Percentiles rank a stretch among this genome's conserved stretches.
phyloP scores from a whole-genome alignment of 2,329 filamentous ascomycete genomes.

The Penicillium sp. region DNA sequence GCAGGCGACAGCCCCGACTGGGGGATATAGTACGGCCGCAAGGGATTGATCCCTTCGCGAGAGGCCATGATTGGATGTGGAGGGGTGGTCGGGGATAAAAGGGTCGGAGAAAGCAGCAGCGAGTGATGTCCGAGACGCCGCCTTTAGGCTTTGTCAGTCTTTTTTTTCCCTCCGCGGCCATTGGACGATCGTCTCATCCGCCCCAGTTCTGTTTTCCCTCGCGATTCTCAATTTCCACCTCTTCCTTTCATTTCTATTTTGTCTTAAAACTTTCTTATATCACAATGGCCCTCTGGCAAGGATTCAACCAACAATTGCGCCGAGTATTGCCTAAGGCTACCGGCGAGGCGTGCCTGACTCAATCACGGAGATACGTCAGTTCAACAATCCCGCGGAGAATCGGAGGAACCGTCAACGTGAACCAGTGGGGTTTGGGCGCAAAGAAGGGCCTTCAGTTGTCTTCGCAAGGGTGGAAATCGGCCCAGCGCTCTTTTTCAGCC shows the following conservation, averaged over 20 bases:
- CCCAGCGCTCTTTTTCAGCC: slow-evolving; percentile 63
- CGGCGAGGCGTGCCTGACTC: slow-evolving; percentile 48
- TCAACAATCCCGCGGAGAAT: slow-evolving; percentile 21
- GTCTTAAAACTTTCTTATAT: slow-evolving; percentile 2
- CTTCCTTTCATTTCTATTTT: slow-evolving; percentile 18
- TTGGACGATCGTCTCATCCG: slow-evolving; percentile 21
- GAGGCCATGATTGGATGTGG: slow-evolving; percentile 40
- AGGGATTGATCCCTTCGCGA: slow-evolving; percentile 57
- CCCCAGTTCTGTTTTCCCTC: slow-evolving; percentile 11
- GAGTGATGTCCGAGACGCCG: slow-evolving; percentile 19
- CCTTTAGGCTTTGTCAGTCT: slow-evolving; percentile 24
- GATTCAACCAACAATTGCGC: slow-evolving; percentile 34
- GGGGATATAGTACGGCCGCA: slow-evolving; percentile 63
- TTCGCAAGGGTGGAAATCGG: slow-evolving; percentile 27
- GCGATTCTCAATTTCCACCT: slow-evolving; percentile 23
- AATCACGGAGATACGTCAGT: slow-evolving; percentile 32
- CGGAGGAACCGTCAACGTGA: slow-evolving; percentile 15
- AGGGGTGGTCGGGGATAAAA: slow-evolving; percentile 13
- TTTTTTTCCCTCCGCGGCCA: slow-evolving; percentile 24
- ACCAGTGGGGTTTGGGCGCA: slow-evolving; percentile 9
- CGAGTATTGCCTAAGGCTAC: slow-evolving; percentile 58
- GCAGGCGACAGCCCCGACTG: slow-evolving; percentile 61
- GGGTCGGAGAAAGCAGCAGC: slow-evolving; percentile 19
- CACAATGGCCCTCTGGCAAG: slow-evolving; percentile 37
- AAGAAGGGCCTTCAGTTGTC: slow-evolving; percentile 12